Percentiles rank a stretch among this genome's conserved stretches.
Evolutionary conservation across 139 green algal species (phyloP).

Genomic region (Volvox reticuliferus): DNA sequence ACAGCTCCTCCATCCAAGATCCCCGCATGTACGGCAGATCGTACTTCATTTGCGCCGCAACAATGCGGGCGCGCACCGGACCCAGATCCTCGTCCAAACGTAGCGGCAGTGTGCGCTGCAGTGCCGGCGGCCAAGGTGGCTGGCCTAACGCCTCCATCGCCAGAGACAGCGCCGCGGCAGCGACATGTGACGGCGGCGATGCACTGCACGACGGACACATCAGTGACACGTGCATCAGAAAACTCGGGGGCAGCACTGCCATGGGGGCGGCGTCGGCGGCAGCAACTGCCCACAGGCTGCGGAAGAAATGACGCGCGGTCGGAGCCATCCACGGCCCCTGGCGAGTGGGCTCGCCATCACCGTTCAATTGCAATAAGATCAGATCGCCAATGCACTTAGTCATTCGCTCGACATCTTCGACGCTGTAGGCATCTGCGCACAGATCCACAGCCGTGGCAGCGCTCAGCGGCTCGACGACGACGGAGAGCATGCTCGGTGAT

Average conservation of each 20-base stretch:
- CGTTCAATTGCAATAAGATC: background rate
- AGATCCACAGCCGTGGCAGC: background rate
- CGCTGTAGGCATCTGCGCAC: constrained; percentile 6
- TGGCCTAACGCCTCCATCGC: background rate
- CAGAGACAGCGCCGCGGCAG: constrained; percentile 23
- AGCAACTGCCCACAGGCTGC: background rate
- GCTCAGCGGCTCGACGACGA: too few species aligned
- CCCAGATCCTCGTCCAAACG: background rate
- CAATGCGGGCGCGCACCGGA: background rate
- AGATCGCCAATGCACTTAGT: background rate
- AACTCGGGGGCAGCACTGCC: background rate
- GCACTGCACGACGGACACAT: background rate
- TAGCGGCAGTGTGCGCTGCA: background rate
- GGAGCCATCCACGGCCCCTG: background rate
- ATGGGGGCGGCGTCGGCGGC: background rate
- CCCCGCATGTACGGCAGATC: background rate
- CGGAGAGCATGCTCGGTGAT: too few species aligned
- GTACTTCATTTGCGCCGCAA: background rate
- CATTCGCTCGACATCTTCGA: background rate
- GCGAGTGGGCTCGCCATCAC: too few species aligned
- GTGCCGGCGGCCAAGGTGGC: background rate
- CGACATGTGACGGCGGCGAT: background rate
- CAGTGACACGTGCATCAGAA: constrained; percentile 37
- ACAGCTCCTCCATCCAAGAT: constrained; percentile 1
- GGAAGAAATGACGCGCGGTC: constrained; percentile 13